phyloP scores from a whole-genome alignment of 2,329 filamentous ascomycete species.

The Talaromyces amestolkiae region DNA sequence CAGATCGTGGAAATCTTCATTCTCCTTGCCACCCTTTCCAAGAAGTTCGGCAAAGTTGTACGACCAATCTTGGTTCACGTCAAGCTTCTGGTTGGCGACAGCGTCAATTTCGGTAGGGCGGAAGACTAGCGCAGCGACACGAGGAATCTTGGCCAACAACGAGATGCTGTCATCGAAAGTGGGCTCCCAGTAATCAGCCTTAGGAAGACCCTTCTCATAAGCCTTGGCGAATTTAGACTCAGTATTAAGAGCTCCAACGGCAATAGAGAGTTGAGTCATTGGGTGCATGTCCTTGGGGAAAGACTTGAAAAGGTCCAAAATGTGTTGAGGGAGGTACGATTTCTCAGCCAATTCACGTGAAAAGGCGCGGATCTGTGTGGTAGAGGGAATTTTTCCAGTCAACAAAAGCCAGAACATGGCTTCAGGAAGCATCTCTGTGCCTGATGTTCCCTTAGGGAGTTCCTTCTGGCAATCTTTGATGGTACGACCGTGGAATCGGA shows the following conservation, averaged over 20 bases:
- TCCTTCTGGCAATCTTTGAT: constrained; percentile 97
- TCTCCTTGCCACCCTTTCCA: constrained; percentile 80
- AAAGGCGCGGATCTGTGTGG: constrained; percentile 74
- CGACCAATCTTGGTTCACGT: constrained; percentile 88
- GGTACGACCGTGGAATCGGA: constrained; percentile 94
- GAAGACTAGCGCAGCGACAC: constrained; percentile 96
- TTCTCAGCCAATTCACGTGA: constrained; percentile 86
- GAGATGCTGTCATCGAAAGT: constrained; percentile 95
- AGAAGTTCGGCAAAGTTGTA: constrained; percentile 98
- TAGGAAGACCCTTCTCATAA: constrained; percentile 86
- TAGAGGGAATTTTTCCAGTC: constrained; percentile 85
- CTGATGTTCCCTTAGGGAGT: constrained; percentile 82
- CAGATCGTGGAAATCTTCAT: constrained; percentile 76
- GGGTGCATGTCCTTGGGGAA: constrained; percentile 91
- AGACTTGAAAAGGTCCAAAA: constrained; percentile 81
- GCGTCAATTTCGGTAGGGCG: constrained; percentile 75
- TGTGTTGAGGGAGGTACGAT: constrained; percentile 75
- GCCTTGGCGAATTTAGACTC: constrained; percentile 90
- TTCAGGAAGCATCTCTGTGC: constrained; percentile 96
- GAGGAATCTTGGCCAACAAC: constrained; percentile 91
- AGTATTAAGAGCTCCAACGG: constrained; percentile 93
- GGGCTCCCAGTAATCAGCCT: constrained; percentile 98
- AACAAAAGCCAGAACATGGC: constrained; percentile 99
- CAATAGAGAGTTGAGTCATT: constrained; percentile 97
- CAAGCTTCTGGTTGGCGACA: constrained; percentile 71